phyloP scores from a whole-genome alignment of 345 rosid species.

The Salix arbutifolia region DNA sequence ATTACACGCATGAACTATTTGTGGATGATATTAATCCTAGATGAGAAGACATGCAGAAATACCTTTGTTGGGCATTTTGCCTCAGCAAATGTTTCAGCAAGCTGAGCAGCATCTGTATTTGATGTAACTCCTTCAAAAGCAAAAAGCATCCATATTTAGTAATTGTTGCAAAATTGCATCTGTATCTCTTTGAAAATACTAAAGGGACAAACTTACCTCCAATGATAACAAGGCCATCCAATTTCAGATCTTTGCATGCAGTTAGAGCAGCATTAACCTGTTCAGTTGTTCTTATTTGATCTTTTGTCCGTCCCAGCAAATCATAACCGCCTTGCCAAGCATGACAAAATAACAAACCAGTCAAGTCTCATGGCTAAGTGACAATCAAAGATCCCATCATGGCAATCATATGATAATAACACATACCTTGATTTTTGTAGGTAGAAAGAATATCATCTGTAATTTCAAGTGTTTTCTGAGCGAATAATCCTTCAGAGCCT shows the following conservation, averaged over 20 bases:
- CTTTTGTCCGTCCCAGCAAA: constrained; percentile 90
- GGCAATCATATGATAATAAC: constrained; percentile 6
- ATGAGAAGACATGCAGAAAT: neutral
- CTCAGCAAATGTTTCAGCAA: constrained; percentile 90
- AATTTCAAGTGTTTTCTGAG: constrained; percentile 83
- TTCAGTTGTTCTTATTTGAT: constrained; percentile 94
- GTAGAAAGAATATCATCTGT: constrained; percentile 70
- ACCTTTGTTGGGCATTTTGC: constrained; percentile 90
- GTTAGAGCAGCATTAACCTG: constrained; percentile 83
- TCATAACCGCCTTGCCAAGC: constrained; percentile 79
- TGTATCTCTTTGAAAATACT: neutral
- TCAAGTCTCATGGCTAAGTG: constrained; percentile 5
- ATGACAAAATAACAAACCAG: constrained; percentile 9
- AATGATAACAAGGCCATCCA: constrained; percentile 93
- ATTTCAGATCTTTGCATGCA: constrained; percentile 77
- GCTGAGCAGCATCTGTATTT: constrained; percentile 98
- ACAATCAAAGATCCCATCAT: constrained; percentile 11
- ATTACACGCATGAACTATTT: neutral
- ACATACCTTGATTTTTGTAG: constrained; percentile 93
- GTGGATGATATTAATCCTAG: neutral
- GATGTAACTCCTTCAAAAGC: constrained; percentile 74
- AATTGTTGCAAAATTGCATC: neutral
- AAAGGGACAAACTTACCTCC: constrained; percentile 56
- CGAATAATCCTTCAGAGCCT: constrained; percentile 97
- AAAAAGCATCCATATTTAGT: constrained; percentile 9